Conservation (phyloP, 139 green algal genomes). For the Closterium sp. region DNA sequence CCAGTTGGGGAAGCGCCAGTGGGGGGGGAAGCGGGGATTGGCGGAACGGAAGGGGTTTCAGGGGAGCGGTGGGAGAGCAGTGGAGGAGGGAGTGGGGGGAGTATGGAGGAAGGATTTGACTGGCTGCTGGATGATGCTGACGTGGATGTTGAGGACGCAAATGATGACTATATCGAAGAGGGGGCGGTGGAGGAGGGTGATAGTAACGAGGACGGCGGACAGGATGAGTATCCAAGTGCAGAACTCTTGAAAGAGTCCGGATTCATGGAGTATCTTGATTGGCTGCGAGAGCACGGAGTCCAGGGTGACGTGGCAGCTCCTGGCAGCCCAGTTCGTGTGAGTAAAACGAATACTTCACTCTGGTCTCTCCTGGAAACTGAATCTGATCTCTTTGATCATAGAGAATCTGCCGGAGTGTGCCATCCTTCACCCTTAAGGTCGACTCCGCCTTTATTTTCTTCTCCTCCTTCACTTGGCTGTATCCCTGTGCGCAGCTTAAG, state of each 20-base stretch:
- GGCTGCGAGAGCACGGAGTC: not conserved
- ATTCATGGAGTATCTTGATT: not conserved
- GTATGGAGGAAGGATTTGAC: not conserved
- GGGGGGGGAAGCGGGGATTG: too few relatives aligned
- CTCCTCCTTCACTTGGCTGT: too few relatives aligned
- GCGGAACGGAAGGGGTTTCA: too few relatives aligned
- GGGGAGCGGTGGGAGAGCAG: not conserved
- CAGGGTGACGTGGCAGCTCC: not conserved
- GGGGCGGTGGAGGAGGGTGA: not conserved
- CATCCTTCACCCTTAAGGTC: too few relatives aligned
- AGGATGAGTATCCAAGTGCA: not conserved
- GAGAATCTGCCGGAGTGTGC: too few relatives aligned
- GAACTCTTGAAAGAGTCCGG: not conserved
- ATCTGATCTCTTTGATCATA: not conserved
- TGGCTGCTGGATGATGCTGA: not conserved
- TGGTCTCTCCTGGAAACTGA: not conserved
- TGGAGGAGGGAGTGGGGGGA: not conserved
- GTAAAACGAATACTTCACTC: not conserved
- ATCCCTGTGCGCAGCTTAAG: not conserved
- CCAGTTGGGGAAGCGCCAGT: too few relatives aligned
- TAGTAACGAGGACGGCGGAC: not conserved
- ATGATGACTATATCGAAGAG: not conserved
- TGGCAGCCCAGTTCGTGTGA: not conserved
- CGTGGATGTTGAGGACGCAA: not conserved
- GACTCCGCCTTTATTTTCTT: too few relatives aligned